phyloP scores from a whole-genome alignment of 2,329 filamentous ascomycete species.

The Fusarium anguioides region DNA sequence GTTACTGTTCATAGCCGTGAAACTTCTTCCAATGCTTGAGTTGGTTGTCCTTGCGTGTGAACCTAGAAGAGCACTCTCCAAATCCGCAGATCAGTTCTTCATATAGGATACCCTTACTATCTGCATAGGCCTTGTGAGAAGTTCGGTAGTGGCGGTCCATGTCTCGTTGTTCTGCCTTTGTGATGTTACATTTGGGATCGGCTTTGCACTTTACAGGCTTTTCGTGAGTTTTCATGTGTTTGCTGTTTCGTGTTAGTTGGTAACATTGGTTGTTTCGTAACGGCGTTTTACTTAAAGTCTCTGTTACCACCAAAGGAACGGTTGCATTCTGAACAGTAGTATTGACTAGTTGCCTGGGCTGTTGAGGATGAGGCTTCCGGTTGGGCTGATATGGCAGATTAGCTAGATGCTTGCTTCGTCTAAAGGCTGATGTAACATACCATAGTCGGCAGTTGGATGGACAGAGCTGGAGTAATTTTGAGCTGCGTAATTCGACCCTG shows the following conservation, averaged over 20 bases:
- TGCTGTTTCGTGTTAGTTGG: conserved; percentile 29
- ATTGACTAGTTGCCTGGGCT: background rate
- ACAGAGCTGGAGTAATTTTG: conserved; percentile 7
- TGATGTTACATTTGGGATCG: conserved; percentile 11
- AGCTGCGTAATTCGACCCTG: background rate
- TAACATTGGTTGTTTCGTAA: background rate
- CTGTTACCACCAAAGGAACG: background rate
- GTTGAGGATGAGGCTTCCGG: conserved; percentile 19
- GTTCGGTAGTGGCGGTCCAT: conserved; percentile 42
- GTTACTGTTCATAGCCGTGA: conserved; percentile 10
- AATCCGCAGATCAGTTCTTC: conserved; percentile 4
- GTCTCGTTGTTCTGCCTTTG: conserved; percentile 39
- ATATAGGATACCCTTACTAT: background rate
- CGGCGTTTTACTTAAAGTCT: conserved; percentile 24
- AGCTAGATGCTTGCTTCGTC: background rate
- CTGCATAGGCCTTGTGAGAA: conserved; percentile 29
- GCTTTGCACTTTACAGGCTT: conserved; percentile 39
- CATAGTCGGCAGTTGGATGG: conserved; percentile 18
- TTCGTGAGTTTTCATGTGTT: conserved; percentile 39
- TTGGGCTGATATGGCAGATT: background rate
- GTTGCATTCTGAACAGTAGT: conserved; percentile 17
- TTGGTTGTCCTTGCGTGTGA: conserved; percentile 38
- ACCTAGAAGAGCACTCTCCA: conserved; percentile 9
- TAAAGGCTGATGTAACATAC: conserved; percentile 9
- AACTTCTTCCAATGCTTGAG: conserved; percentile 34